Evolutionary conservation across 805 yeast species (phyloP), one percentile per base, ranked within the genome.

Genomic region (Barnettozyma sp.): DNA sequence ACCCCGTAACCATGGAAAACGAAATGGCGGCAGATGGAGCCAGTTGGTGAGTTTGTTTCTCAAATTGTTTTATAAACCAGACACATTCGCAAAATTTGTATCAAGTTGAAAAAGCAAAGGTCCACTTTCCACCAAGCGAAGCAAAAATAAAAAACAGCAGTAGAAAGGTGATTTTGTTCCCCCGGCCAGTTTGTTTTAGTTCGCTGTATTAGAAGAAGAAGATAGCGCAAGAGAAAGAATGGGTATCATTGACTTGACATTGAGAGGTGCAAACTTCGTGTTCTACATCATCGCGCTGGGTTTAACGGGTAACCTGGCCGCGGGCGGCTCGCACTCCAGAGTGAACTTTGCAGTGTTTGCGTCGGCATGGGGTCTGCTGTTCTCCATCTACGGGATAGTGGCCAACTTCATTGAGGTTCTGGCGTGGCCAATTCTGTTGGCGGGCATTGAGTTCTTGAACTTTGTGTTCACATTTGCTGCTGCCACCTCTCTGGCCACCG

Each of bases 401-500:
- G 95, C 97, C 26, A 76, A 73, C 67, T 77, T 92, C 52, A 54
- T 85, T 48, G 75, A 78, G 42, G 77, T 77, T 52, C 70, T 90
- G 43, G 94, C 95, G 28, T 83, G 94, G 82, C 97, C 97, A 49
- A 61, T 84, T 34, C 60, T 88, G 49, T 62, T 85, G 57, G 76
- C 81, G 41, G 51, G 66, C 38, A 66, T 85, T 56, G 98, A 92
- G 70, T 80, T 86, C 67, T 69, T 92, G 64, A 87, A 87, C 73
- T 65, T 78, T 51, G 82, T 88, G 50, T 92, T 92, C 78, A 78
- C 95, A 39, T 85, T 92, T 62, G 78, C 97, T 33, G 97, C 85
- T 47, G 97, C 88, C 54, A 78, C 94, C 40, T 95, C 95, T 35
- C 69, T 92, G 57, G 97, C 97, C 36, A 94, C 85, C 42, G 94